These are phyloP conservation scores for Protoeuglena noctilucae DNA, from an alignment of 139 green algal genomes.

Conservation along the genomic window DNA sequence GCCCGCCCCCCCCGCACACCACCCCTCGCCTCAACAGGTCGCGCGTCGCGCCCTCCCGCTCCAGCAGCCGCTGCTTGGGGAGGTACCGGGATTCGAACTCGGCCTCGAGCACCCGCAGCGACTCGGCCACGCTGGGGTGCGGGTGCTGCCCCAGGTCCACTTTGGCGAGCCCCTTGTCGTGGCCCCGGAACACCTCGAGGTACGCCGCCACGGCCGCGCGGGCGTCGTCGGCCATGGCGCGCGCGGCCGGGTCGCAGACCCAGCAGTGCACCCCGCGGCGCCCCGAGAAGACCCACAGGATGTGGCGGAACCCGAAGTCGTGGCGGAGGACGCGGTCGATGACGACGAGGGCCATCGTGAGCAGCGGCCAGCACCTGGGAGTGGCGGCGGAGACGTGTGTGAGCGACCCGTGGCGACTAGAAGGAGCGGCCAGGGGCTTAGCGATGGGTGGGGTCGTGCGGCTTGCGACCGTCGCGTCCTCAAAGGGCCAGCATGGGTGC, in stretches of 20 bases:
- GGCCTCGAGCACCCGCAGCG: neutral
- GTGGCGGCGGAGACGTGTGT: too few relatives aligned
- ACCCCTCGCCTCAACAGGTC: neutral
- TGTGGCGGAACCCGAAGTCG: slow-evolving; percentile 93
- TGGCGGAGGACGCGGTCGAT: slow-evolving; percentile 62
- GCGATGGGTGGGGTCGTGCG: too few relatives aligned
- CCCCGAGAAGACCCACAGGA: slow-evolving; percentile 95
- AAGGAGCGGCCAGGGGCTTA: too few relatives aligned
- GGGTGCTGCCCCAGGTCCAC: slow-evolving; percentile 11
- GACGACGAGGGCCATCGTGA: slow-evolving; percentile 67
- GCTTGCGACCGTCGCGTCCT: too few relatives aligned
- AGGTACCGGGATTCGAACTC: neutral
- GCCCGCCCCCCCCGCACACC: too few relatives aligned
- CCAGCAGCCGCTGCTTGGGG: neutral
- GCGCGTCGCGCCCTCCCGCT: neutral
- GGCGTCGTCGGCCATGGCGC: slow-evolving; percentile 66
- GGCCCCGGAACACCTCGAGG: slow-evolving; percentile 68
- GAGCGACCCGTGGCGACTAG: too few relatives aligned
- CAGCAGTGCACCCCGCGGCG: slow-evolving; percentile 89
- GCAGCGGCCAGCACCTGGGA: slow-evolving; percentile 96
- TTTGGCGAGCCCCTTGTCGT: slow-evolving; percentile 32
- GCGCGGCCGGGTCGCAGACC: slow-evolving; percentile 69
- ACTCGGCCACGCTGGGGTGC: neutral
- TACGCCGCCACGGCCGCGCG: slow-evolving; percentile 64
- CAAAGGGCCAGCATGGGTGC: too few relatives aligned